phyloP scores from a whole-genome alignment of 352 stramenopile species.

The Lagenidium sp. region DNA sequence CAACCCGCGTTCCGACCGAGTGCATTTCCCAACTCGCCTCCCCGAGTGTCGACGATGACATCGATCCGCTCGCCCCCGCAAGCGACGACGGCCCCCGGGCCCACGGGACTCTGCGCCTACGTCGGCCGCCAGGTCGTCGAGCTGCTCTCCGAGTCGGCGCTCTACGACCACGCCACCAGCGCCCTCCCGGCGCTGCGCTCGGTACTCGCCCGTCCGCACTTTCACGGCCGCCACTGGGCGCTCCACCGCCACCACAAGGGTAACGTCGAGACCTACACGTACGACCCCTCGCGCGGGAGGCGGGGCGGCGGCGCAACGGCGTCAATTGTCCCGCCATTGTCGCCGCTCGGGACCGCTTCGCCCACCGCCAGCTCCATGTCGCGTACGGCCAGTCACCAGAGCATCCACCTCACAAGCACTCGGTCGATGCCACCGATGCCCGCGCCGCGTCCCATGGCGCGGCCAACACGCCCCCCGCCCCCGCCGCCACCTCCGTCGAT shows the following conservation, averaged over 20 bases:
- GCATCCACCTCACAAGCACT: too few relatives aligned
- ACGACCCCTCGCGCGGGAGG: slow-evolving; percentile 21
- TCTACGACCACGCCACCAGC: slow-evolving; percentile 16
- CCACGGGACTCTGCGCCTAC: slow-evolving; percentile 12
- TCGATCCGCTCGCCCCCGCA: neutral
- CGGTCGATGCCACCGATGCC: too few relatives aligned
- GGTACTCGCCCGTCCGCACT: slow-evolving; percentile 9
- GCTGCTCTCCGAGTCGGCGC: slow-evolving; percentile 17
- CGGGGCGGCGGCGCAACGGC: too few relatives aligned
- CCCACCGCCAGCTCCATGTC: too few relatives aligned
- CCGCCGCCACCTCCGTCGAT: neutral
- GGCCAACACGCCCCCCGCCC: neutral
- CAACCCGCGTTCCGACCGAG: too few relatives aligned
- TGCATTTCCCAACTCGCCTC: too few relatives aligned
- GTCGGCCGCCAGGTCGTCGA: slow-evolving; percentile 15
- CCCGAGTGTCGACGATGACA: too few relatives aligned
- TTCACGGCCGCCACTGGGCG: slow-evolving; percentile 18
- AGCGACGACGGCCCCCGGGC: neutral
- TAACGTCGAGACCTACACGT: slow-evolving; percentile 37
- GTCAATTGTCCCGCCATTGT: too few relatives aligned
- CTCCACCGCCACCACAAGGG: slow-evolving; percentile 18
- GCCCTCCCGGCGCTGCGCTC: slow-evolving; percentile 21
- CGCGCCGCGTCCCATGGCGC: neutral
- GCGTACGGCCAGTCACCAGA: too few relatives aligned
- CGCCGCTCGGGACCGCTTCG: too few relatives aligned